phyloP scores from a whole-genome alignment of 2,329 filamentous ascomycete species.

The Catunica adiposa region DNA sequence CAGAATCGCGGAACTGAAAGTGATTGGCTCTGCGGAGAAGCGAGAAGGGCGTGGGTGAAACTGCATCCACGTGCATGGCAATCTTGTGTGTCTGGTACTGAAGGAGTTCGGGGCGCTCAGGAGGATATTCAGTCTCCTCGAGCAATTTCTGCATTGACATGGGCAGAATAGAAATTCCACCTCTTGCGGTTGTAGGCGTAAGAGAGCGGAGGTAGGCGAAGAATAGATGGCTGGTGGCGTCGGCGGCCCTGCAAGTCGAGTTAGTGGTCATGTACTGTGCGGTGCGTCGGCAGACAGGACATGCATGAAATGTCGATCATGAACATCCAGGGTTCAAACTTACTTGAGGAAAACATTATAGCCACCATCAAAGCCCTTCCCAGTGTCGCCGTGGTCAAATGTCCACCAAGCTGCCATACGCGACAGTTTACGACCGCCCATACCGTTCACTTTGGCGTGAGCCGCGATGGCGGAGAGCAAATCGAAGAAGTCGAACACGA shows the following conservation, averaged over 20 bases:
- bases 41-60: conserved; percentile 87
- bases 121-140: conserved; percentile 87
- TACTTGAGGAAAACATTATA: conserved; percentile 70
- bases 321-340: background rate
- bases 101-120: conserved; percentile 58
- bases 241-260: conserved; percentile 50
- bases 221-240: conserved; percentile 92
- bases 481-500: conserved; percentile 95
- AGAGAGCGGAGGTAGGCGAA: conserved; percentile 90
- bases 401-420: conserved; percentile 97
- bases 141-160: conserved; percentile 82
- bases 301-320: conserved; percentile 3
- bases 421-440: conserved; percentile 85
- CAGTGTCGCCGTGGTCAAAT: conserved; percentile 76
- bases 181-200: conserved; percentile 60
- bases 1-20: conserved; percentile 86
- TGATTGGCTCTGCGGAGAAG: conserved; percentile 80
- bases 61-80: conserved; percentile 88
- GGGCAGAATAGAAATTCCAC: conserved; percentile 70
- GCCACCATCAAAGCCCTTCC: conserved; percentile 84
- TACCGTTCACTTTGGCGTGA: conserved; percentile 81
- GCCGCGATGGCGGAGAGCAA: conserved; percentile 80
- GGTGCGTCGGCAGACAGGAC: background rate
- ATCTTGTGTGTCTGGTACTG: conserved; percentile 73
- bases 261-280: background rate